Percentiles rank a stretch among this genome's conserved stretches.
These are phyloP conservation scores for Spergularia marina DNA, from an alignment of 148 eudicot genomes.

Conservation along the genomic window DNA sequence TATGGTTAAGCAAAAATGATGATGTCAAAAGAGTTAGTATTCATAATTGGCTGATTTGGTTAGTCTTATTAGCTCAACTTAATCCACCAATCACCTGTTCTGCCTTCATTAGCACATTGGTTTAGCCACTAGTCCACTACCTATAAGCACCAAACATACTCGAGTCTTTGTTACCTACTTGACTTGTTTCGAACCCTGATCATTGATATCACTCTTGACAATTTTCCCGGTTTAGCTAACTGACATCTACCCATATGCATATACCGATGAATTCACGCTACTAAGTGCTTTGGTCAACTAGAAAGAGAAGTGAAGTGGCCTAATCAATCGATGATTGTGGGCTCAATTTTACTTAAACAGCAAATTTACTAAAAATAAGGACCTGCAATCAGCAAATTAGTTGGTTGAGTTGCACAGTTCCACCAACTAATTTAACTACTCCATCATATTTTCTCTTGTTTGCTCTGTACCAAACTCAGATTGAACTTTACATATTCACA, in stretches of 20 bases:
- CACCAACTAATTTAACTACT: constrained; percentile 67
- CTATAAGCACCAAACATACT: not conserved
- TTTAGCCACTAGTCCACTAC: constrained; percentile 16
- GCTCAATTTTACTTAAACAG: constrained; percentile 30
- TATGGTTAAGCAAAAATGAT: not conserved
- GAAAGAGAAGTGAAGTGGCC: constrained; percentile 3
- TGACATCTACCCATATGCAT: too few relatives aligned
- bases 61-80: constrained; percentile 10
- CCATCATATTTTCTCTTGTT: constrained; percentile 20
- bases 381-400: constrained; percentile 37
- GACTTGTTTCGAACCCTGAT: too few relatives aligned
- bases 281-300: not conserved
- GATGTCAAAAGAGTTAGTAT: not conserved
- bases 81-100: constrained; percentile 33
- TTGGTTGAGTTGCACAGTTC: constrained; percentile 73
- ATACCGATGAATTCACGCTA: not conserved
- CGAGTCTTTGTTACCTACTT: too few relatives aligned
- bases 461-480: constrained; percentile 28
- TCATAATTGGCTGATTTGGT: constrained; percentile 11
- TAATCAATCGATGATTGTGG: constrained; percentile 21
- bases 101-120: constrained; percentile 31
- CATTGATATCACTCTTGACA: too few relatives aligned
- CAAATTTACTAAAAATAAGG: constrained; percentile 28
- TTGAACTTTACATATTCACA: constrained; percentile 32
- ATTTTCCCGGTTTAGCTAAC: too few relatives aligned